phyloP scores from a whole-genome alignment of 805 yeast genomes.

The Naumovozyma dairenensis region DNA sequence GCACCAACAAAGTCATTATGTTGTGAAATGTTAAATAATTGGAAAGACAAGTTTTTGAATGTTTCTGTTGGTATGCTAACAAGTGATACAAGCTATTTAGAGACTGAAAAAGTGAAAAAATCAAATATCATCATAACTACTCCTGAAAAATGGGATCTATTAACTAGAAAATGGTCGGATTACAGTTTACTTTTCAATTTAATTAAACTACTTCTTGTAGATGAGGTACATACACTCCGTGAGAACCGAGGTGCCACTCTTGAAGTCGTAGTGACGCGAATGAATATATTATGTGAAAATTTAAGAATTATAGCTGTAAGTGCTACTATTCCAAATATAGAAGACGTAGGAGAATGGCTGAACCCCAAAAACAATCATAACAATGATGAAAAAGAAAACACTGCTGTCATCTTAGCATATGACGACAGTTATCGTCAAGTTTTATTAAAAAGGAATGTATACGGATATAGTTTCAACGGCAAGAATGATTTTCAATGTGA shows the following conservation, averaged over 20 bases:
- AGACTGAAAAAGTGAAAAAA: constrained; percentile 37
- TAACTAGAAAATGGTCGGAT: constrained; percentile 44
- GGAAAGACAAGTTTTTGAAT: constrained; percentile 36
- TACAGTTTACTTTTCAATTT: constrained; percentile 31
- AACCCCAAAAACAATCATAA: constrained; percentile 15
- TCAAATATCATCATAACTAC: constrained; percentile 47
- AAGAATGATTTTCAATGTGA: constrained; percentile 43
- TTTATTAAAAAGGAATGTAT: constrained; percentile 32
- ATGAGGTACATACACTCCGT: constrained; percentile 39
- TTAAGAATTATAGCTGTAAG: constrained; percentile 40
- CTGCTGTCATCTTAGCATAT: constrained; percentile 33
- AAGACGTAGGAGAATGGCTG: constrained; percentile 40
- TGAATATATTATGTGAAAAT: constrained; percentile 31
- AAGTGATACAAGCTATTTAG: constrained; percentile 41
- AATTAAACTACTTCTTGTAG: constrained; percentile 37
- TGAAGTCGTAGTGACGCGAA: constrained; percentile 40
- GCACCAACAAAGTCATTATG: constrained; percentile 57
- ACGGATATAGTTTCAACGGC: constrained; percentile 32
- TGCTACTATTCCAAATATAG: constrained; percentile 45
- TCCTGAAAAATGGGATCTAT: constrained; percentile 54
- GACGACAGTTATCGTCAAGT: constrained; percentile 43
- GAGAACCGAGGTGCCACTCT: constrained; percentile 40
- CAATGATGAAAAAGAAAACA: constrained; percentile 5
- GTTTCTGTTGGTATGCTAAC: constrained; percentile 43
- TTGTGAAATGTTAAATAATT: constrained; percentile 38